Evolutionary conservation across 2,329 filamentous ascomycete genomes (phyloP).

Genomic region (Cucurbitaria berberidis): DNA sequence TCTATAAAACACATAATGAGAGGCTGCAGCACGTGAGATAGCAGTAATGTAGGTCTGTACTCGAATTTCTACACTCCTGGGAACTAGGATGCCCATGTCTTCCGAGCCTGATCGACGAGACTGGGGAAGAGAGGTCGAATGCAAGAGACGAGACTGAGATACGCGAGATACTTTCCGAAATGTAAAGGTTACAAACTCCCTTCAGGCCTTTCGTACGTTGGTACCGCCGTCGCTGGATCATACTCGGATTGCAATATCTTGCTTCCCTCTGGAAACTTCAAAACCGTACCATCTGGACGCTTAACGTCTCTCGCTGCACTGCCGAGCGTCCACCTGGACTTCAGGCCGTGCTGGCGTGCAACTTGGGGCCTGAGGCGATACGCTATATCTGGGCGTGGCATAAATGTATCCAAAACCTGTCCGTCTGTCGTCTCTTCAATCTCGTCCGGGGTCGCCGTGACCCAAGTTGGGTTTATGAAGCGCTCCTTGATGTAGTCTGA

Average conservation of each 20-base stretch:
- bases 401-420: background rate
- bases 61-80: too few species aligned
- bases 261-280: conserved; percentile 9
- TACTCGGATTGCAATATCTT: conserved; percentile 7
- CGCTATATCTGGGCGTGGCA: conserved; percentile 9
- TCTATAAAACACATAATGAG: too few species aligned
- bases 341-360: conserved; percentile 4
- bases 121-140: too few species aligned
- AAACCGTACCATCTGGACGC: conserved; percentile 2
- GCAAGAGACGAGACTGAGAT: too few species aligned
- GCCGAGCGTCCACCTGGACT: conserved; percentile 7
- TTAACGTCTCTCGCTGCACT: background rate
- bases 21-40: too few species aligned
- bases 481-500: conserved; percentile 3
- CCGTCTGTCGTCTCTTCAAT: conserved; percentile 4
- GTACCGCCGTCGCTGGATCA: conserved; percentile 5
- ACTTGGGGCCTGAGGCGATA: conserved; percentile 8
- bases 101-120: too few species aligned
- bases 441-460: conserved; percentile 13
- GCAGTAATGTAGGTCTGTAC: too few species aligned
- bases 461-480: conserved; percentile 2
- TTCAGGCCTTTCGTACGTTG: conserved; percentile 1
- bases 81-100: too few species aligned
- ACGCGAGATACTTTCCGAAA: background rate
- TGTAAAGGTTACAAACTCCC: conserved; percentile 3